These are phyloP conservation scores for Apiospora sp. DNA, from an alignment of 2,329 filamentous ascomycete genomes.

Conservation along the genomic window DNA sequence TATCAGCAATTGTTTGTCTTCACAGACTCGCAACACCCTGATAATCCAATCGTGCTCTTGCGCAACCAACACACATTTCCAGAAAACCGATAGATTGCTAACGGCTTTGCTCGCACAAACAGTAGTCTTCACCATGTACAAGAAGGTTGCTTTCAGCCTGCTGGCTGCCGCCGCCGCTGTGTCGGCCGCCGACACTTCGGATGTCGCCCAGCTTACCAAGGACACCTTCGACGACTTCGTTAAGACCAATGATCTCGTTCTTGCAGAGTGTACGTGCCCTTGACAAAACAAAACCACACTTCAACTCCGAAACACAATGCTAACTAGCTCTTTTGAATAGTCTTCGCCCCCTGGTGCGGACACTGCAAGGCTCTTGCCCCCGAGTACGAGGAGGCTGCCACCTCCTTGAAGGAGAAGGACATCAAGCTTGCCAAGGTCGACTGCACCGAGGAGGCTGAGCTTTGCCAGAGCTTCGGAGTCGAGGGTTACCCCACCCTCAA, in stretches of 20 bases:
- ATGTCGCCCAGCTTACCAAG: slow-evolving; percentile 85
- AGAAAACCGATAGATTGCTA: background rate
- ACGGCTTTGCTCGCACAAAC: slow-evolving; percentile 7
- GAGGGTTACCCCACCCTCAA: slow-evolving; percentile 99
- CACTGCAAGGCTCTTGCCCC: slow-evolving; percentile 98
- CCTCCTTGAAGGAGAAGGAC: slow-evolving; percentile 85
- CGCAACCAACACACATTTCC: background rate
- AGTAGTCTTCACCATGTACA: slow-evolving; percentile 37
- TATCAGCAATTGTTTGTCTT: background rate
- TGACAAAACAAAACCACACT: slow-evolving; percentile 30
- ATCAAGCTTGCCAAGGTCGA: slow-evolving; percentile 88
- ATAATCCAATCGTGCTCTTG: slow-evolving; percentile 1
- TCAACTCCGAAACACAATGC: slow-evolving; percentile 29
- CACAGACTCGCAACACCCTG: background rate
- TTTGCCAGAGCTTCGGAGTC: slow-evolving; percentile 89
- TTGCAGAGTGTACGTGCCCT: slow-evolving; percentile 82
- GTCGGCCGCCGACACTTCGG: slow-evolving; percentile 64
- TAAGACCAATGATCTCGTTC: slow-evolving; percentile 83
- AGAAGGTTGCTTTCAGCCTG: slow-evolving; percentile 58
- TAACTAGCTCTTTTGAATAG: slow-evolving; percentile 54
- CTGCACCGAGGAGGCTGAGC: slow-evolving; percentile 92
- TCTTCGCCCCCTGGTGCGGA: slow-evolving; percentile 96
- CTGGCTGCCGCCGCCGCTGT: slow-evolving; percentile 60
- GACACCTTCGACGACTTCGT: slow-evolving; percentile 90
- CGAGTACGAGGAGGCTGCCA: slow-evolving; percentile 89